Percentiles rank a stretch among this genome's conserved stretches.
phyloP scores from a whole-genome alignment of 495 filamentous ascomycete genomes.

The Aspergillus panamensis region DNA sequence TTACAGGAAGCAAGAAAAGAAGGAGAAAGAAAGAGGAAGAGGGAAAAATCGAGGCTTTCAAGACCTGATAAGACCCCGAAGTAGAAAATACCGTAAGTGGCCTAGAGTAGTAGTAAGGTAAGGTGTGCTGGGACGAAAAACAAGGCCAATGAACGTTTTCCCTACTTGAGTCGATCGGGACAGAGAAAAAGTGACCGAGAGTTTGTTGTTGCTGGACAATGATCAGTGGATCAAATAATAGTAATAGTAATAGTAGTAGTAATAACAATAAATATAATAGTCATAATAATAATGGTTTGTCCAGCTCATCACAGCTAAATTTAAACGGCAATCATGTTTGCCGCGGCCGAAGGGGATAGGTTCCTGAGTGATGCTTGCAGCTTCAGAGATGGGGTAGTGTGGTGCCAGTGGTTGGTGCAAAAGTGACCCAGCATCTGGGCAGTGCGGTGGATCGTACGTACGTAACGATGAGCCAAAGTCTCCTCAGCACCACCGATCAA shows the following conservation, averaged over 20 bases:
- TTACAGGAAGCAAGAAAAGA: neutral
- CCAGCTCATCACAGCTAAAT: conserved; percentile 11
- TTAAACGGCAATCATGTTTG: neutral
- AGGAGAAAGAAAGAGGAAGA: neutral
- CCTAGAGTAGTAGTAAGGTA: neutral
- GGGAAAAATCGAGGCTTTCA: conserved; percentile 5
- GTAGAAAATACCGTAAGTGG: neutral
- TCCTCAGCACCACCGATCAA: no score
- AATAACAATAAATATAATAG: no score
- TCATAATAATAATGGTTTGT: conserved; percentile 12
- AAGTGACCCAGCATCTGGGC: conserved; percentile 2
- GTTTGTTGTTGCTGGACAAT: conserved; percentile 16
- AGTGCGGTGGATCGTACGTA: conserved; percentile 7
- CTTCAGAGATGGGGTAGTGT: neutral
- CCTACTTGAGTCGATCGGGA: neutral
- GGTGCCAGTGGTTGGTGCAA: conserved; percentile 5
- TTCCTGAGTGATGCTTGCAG: neutral
- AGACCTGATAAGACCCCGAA: neutral
- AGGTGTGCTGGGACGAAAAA: neutral
- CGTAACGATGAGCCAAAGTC: conserved; percentile 3
- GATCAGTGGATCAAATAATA: conserved; percentile 11
- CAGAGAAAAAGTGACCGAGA: neutral
- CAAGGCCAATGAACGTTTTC: neutral
- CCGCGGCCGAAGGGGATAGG: neutral
- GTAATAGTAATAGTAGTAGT: no score